Evolutionary conservation across 73 alveolate genomes (phyloP).

Genomic region (Paramecium sexaurelia): DNA sequence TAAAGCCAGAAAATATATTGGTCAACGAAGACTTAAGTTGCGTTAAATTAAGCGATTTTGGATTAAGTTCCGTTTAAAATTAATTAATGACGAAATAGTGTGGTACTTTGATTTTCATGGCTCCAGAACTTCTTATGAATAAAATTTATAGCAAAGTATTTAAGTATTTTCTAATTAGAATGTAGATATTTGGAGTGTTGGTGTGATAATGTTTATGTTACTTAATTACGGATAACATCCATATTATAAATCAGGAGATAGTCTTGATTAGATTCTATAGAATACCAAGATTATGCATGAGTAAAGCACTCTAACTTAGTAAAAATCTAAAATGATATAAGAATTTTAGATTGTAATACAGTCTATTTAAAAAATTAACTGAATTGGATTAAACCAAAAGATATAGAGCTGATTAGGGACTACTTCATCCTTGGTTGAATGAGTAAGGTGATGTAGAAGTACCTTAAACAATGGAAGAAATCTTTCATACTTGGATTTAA

Average conservation of each 20-base stretch:
- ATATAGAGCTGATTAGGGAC: slow-evolving; percentile 73
- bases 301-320: neutral
- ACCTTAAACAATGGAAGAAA: slow-evolving; percentile 62
- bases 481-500: neutral
- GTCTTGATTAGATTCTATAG: slow-evolving; percentile 56
- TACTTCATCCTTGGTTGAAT: slow-evolving; percentile 84
- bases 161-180: neutral
- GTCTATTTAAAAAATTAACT: slow-evolving; percentile 74
- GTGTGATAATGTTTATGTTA: slow-evolving; percentile 72
- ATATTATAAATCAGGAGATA: slow-evolving; percentile 66
- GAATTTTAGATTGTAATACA: slow-evolving; percentile 64
- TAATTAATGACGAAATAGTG: slow-evolving; percentile 72
- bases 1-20: slow-evolving; percentile 76
- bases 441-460: slow-evolving; percentile 31
- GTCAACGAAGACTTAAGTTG: slow-evolving; percentile 56
- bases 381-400: slow-evolving; percentile 77
- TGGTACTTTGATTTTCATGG: slow-evolving; percentile 80
- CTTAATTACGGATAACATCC: slow-evolving; percentile 74
- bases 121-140: slow-evolving; percentile 72
- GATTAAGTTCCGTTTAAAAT: slow-evolving; percentile 72
- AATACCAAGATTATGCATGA: slow-evolving; percentile 60
- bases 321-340: slow-evolving; percentile 9
- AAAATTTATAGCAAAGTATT: slow-evolving; percentile 66
- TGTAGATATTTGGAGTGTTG: slow-evolving; percentile 80
- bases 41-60: slow-evolving; percentile 74